Evolutionary conservation across 2,329 filamentous ascomycete genomes (phyloP).

Genomic region (Dactylellina leptospora): DNA sequence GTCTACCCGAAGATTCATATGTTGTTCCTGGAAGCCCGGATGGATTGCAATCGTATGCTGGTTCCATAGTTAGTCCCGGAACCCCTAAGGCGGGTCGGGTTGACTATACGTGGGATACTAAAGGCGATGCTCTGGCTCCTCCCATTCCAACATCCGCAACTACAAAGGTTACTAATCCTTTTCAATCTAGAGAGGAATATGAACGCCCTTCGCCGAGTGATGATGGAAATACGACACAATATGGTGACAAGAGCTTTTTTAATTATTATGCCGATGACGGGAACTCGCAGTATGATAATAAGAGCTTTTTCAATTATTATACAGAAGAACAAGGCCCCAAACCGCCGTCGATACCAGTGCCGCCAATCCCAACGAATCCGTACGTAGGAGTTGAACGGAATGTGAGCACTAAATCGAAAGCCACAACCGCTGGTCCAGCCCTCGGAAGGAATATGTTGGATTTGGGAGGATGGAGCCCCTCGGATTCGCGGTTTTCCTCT

Average conservation of each 20-base stretch:
- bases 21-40: conserved; percentile 23
- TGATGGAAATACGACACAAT: conserved; percentile 21
- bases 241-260: conserved; percentile 45
- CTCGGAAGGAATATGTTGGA: conserved; percentile 39
- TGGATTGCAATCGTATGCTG: conserved; percentile 40
- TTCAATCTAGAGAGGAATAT: conserved; percentile 20
- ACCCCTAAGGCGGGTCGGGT: conserved; percentile 27
- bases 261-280: conserved; percentile 40
- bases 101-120: conserved; percentile 33
- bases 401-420: conserved; percentile 21
- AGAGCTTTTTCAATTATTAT: conserved; percentile 49
- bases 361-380: conserved; percentile 3
- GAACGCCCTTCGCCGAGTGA: conserved; percentile 24
- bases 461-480: conserved; percentile 44
- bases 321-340: conserved; percentile 4
- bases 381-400: conserved; percentile 6
- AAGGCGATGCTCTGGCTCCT: conserved; percentile 27
- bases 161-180: too few species aligned
- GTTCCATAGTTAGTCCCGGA: conserved; percentile 41
- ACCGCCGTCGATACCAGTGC: neutral
- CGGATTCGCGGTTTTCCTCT: conserved; percentile 24
- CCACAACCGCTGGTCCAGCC: conserved; percentile 11
- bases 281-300: conserved; percentile 34
- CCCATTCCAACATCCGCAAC: conserved; percentile 13
- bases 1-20: conserved; percentile 41